Evolutionary conservation across 1,284 basidiomycete species (phyloP).

Genomic region (Trichosporon sp.): DNA sequence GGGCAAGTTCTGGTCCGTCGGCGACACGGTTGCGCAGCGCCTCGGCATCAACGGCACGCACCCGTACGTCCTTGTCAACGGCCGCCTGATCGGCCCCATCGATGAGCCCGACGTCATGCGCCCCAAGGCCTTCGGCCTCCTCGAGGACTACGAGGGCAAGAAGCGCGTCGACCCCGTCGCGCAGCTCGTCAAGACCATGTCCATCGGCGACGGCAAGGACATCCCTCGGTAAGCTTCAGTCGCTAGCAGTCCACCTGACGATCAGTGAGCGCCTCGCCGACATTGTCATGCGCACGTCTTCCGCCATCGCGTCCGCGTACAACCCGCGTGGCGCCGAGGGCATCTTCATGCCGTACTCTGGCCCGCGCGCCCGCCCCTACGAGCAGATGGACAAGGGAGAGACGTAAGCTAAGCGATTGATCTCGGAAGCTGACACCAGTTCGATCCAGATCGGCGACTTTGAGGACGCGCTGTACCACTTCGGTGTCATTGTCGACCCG

Average conservation of each 20-base stretch:
- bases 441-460: constrained; percentile 67
- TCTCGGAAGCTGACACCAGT: constrained; percentile 46
- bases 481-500: constrained; percentile 77
- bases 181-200: constrained; percentile 59
- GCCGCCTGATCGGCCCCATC: constrained; percentile 67
- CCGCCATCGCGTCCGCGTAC: constrained; percentile 63
- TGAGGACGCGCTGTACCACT: constrained; percentile 62
- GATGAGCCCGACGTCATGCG: constrained; percentile 55
- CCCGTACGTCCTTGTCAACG: constrained; percentile 68
- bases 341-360: constrained; percentile 60
- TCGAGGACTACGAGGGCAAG: constrained; percentile 67
- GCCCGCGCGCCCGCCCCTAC: constrained; percentile 57
- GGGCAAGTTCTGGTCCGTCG: constrained; percentile 41
- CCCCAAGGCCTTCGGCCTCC: constrained; percentile 61
- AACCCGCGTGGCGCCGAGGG: constrained; percentile 65
- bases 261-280: constrained; percentile 58
- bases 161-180: constrained; percentile 66
- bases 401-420: constrained; percentile 54
- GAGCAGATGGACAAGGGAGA: constrained; percentile 58
- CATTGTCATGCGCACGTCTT: constrained; percentile 62
- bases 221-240: constrained; percentile 52
- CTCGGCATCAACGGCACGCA: constrained; percentile 60
- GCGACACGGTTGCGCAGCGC: constrained; percentile 23
- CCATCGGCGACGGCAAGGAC: constrained; percentile 47
- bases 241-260: constrained; percentile 1